Evolutionary conservation across 1,139 yeast genomes (phyloP).

Genomic region (Lodderomyces beijingensis): DNA sequence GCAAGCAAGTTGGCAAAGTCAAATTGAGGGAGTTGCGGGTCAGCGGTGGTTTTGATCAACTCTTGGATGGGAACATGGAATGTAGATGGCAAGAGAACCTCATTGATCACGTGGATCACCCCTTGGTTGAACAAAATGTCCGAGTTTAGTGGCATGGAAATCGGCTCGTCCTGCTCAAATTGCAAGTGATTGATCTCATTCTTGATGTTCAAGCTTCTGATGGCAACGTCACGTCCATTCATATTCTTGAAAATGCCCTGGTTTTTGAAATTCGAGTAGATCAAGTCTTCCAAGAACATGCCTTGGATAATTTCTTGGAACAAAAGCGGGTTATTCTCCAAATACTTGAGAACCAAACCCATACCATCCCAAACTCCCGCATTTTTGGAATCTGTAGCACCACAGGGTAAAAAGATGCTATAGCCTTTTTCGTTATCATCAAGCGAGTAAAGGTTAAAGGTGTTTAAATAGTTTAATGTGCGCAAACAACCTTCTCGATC

Average conservation of each 20-base stretch:
- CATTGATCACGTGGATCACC: conserved; percentile 68
- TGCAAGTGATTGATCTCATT: conserved; percentile 23
- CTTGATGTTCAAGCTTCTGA: conserved; percentile 19
- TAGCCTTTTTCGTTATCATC: conserved; percentile 58
- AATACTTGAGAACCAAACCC: conserved; percentile 58
- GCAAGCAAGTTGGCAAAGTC: conserved; percentile 48
- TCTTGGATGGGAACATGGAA: conserved; percentile 54
- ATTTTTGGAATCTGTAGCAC: conserved; percentile 17
- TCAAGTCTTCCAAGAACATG: conserved; percentile 55
- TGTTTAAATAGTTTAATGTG: conserved; percentile 31
- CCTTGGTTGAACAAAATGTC: conserved; percentile 83
- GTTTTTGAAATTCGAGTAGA: conserved; percentile 61
- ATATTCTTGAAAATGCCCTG: conserved; percentile 17
- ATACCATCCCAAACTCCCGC: conserved; percentile 57
- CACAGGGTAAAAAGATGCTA: conserved; percentile 76
- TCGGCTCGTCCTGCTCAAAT: conserved; percentile 17
- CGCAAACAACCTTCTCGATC: conserved; percentile 35
- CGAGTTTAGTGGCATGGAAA: conserved; percentile 39
- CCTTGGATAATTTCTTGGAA: conserved; percentile 52
- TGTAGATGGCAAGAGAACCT: conserved; percentile 54
- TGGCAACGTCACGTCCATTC: conserved; percentile 30
- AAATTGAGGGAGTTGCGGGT: conserved; percentile 39
- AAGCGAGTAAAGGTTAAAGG: conserved; percentile 31
- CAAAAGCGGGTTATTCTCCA: conserved; percentile 49
- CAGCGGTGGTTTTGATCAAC: conserved; percentile 44